phyloP scores from a whole-genome alignment of 2,329 filamentous ascomycete genomes.

The Aspergillus eucalypticola region DNA sequence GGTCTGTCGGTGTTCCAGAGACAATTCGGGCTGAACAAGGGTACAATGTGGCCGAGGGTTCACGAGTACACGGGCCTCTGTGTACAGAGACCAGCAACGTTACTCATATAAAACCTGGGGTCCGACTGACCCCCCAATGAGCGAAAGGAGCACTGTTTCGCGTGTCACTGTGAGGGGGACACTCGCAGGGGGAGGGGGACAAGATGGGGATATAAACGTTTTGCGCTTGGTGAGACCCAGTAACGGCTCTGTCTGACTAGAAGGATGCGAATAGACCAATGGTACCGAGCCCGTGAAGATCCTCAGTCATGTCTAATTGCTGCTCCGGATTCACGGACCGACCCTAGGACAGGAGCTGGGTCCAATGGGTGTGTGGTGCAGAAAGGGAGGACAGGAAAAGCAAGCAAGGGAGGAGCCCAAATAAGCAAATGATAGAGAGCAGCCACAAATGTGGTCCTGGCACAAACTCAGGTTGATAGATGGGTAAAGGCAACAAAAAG shows the following conservation, averaged over 20 bases:
- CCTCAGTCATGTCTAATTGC: conserved; percentile 24
- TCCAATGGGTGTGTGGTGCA: background rate
- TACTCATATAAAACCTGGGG: conserved; percentile 8
- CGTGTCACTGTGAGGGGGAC: conserved; percentile 1
- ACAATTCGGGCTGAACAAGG: background rate
- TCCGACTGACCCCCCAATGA: conserved; percentile 3
- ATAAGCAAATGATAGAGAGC: conserved; percentile 18
- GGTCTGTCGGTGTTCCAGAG: background rate
- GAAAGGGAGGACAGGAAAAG: conserved; percentile 11
- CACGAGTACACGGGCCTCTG: conserved; percentile 4
- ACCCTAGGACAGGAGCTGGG: conserved; percentile 20
- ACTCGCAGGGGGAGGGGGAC: conserved; percentile 11
- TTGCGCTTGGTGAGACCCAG: conserved; percentile 3
- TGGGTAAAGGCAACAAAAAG: background rate
- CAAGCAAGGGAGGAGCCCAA: conserved; percentile 25
- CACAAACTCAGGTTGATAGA: conserved; percentile 9
- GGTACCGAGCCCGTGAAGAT: conserved; percentile 12
- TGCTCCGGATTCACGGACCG: conserved; percentile 22
- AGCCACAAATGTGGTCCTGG: conserved; percentile 12
- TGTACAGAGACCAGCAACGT: background rate
- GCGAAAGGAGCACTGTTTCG: background rate
- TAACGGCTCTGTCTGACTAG: conserved; percentile 8
- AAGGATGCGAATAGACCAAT: conserved; percentile 13
- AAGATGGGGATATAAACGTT: conserved; percentile 19
- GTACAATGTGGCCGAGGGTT: background rate